Base-by-base conservation (phyloP, 306 rosid species). In the Begonia masoniana region DNA sequence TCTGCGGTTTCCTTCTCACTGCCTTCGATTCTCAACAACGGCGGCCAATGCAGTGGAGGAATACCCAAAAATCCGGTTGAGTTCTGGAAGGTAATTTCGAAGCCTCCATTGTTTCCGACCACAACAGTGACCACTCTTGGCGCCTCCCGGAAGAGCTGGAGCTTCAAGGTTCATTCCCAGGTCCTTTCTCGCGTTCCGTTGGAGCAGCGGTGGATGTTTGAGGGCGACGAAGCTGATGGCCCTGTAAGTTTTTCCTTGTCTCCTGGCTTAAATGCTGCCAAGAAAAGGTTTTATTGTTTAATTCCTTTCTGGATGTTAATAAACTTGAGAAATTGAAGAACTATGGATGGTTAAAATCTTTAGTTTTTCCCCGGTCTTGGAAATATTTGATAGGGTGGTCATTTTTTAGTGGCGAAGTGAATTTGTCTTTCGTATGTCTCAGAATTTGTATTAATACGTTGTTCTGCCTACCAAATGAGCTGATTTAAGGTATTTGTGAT, bases 171-270 rank as follows among this genome's bases (percentile, higher is more conserved):
- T 19, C 78, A 58, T 47, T 78, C 66, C 46, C 75, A 76, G 53
- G 76, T 80, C 41, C 48, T 72, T 52, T 59, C 76, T 36, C 41
- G 70, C 12, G 74, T 76, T 47, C 76, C 82, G 13, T 21, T 50
- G 54, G 94, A 63, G 43, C 66, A 80, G 45, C 91, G 97, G 6
- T 85, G 89, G 87, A 65, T 77, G 67, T 76, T 75, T 51, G 84
- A 82, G 55, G 94, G 82, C 62, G 76, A 84, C 15, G 97, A 89
- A 56, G 77, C 70, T 59, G 62, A 68, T 43, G 97, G 97, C 70
- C 87, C 89, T 69, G 97, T 89, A 68, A 56, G 69, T 64, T 51
- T 12, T 5, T 31, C 42, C 47, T 42, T 16, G 24, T 10, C 54
- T 17, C 7, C 19, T 7, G 6, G 9, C 13, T 47, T 35, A 21